Evolutionary conservation across 2,329 filamentous ascomycete species (phyloP).

Genomic region (Leptographium procerum): DNA sequence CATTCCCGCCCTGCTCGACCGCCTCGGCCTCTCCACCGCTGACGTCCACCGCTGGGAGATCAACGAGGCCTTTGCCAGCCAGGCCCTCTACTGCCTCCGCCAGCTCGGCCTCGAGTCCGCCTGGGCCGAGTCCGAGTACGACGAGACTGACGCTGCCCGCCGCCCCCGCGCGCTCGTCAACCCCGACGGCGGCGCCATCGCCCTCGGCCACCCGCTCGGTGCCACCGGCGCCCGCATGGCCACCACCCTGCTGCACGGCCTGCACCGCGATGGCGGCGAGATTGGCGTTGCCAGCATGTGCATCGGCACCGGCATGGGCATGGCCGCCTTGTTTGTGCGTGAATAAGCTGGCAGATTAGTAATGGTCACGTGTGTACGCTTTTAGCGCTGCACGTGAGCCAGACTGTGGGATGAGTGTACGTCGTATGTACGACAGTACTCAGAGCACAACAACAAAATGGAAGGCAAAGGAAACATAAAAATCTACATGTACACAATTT

Average conservation of each 20-base stretch:
- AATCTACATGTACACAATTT: neutral
- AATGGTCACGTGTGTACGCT: neutral
- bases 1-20: constrained; percentile 68
- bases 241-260: constrained; percentile 56
- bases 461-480: neutral
- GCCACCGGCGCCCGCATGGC: constrained; percentile 78
- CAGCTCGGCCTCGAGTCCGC: constrained; percentile 53
- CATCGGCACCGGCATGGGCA: constrained; percentile 70
- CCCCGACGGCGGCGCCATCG: constrained; percentile 86
- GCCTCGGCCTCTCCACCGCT: constrained; percentile 50
- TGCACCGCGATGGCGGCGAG: constrained; percentile 57
- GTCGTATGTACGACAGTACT: too few species aligned
- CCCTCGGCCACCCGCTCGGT: constrained; percentile 83
- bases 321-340: constrained; percentile 27
- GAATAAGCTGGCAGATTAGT: constrained; percentile 12
- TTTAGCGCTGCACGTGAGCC: too few species aligned
- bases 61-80: constrained; percentile 69
- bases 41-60: constrained; percentile 87
- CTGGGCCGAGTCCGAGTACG: constrained; percentile 33
- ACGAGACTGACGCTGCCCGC: neutral
- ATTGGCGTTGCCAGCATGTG: constrained; percentile 89
- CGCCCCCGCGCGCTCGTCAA: constrained; percentile 56
- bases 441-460: neutral
- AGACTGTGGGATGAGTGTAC: too few species aligned
- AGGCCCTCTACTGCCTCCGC: constrained; percentile 59